Evolutionary conservation across 225 moss, liverwort and hornwort species (phyloP), one percentile per base, ranked within the genome.

Genomic region (Polytrichum commune): DNA sequence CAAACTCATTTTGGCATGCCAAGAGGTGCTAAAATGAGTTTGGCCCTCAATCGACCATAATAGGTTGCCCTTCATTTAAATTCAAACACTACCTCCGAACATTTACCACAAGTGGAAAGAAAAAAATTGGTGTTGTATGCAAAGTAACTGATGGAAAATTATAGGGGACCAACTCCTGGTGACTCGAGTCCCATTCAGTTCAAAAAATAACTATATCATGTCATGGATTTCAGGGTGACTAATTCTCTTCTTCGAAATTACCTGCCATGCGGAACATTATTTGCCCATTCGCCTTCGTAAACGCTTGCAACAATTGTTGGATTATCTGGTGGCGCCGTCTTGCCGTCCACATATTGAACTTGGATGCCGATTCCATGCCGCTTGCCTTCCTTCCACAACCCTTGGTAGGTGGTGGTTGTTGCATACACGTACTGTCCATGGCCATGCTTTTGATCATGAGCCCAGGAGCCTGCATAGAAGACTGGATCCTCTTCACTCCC

Each of bases 241-340:
- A 58, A 6, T 20, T 22, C 58, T 58, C 23, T 58, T 57, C 19
- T 20, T 58, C 58, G 4, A 22, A n/a, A 23, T 58, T 63, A 85
- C 86, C 82, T 83, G 65, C 86, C 82, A 70, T 86, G 82, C 30
- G 77, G 86, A 6, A 73, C 38, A 9, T 82, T 82, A 29, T 56
- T 18, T 3, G 65, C 18, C 86, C 86, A 86, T n/a, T 64, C 70
- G 29, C 86, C 86, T 70, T 86, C 80, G 27, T 80, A 86, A 22
- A 86, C 18, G 61, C 63, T 83, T 62, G 77, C 65, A 67, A 7
- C 53, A 77, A 73, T 69, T 70, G 60, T 16, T 27, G 64, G 70
- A 4, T 60, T 20, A 26, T 63, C 65, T 20, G 65, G 27, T 19
- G 60, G 27, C 32, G 66, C 1, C 9, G 60, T 69, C 7, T 72